A percentile compares a stretch with the other conserved stretches of the same genome.
phyloP scores from a whole-genome alignment of 2,329 filamentous ascomycete genomes.

The Exserohilum rostratum region DNA sequence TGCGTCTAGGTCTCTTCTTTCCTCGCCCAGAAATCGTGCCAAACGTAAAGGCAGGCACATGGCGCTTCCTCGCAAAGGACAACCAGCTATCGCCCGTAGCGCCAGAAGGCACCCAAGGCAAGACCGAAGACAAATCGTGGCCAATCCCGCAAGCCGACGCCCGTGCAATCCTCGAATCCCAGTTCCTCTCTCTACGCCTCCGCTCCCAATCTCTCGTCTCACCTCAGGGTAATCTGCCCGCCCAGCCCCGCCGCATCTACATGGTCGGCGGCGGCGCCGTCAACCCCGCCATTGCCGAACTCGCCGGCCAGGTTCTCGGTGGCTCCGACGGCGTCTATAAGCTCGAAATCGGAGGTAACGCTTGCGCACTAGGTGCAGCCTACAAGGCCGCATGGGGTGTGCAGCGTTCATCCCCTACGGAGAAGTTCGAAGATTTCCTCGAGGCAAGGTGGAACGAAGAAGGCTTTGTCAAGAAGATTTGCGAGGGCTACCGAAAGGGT shows the following conservation, averaged over 20 bases:
- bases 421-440: slow-evolving; percentile 89
- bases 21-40: slow-evolving; percentile 94
- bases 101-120: slow-evolving; percentile 56
- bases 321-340: slow-evolving; percentile 89
- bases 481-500: slow-evolving; percentile 76
- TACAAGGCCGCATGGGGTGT: slow-evolving; percentile 96
- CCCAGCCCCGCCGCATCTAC: slow-evolving; percentile 88
- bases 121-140: slow-evolving; percentile 46
- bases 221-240: slow-evolving; percentile 65
- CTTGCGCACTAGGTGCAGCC: slow-evolving; percentile 89
- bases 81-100: slow-evolving; percentile 52
- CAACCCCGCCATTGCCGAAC: slow-evolving; percentile 85
- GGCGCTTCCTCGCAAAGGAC: slow-evolving; percentile 73
- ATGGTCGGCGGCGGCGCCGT: slow-evolving; percentile 90
- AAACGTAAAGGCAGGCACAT: slow-evolving; percentile 83
- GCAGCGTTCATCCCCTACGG: slow-evolving; percentile 63
- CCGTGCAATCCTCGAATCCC: slow-evolving; percentile 89
- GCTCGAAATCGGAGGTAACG: slow-evolving; percentile 92
- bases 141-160: slow-evolving; percentile 71
- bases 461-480: slow-evolving; percentile 80
- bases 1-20: slow-evolving; percentile 93
- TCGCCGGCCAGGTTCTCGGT: slow-evolving; percentile 87
- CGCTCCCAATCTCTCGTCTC: slow-evolving; percentile 77
- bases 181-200: slow-evolving; percentile 87
- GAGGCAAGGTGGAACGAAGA: slow-evolving; percentile 84